These are phyloP conservation scores for Trypanosoma conorhini DNA, from an alignment of 208 protist genomes.

Conservation along the genomic window DNA sequence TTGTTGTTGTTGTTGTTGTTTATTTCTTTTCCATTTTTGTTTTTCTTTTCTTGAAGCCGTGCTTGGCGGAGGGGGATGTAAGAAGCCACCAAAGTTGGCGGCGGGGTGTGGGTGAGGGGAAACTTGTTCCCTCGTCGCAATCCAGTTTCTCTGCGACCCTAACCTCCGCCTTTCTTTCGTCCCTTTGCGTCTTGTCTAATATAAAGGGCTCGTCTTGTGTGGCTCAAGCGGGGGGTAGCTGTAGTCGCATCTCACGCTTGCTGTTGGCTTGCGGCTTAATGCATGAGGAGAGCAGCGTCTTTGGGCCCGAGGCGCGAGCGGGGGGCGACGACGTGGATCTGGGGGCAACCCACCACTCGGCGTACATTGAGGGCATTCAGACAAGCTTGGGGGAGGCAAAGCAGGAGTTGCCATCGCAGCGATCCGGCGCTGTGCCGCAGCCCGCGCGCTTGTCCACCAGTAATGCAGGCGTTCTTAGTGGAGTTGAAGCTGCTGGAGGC, in stretches of 20 bases:
- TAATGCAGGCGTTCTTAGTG: neutral
- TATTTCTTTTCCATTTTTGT: neutral
- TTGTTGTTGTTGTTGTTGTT: neutral
- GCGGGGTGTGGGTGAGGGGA: neutral
- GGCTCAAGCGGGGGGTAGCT: conserved; percentile 1
- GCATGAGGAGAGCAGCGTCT: conserved; percentile 27
- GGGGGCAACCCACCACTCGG: conserved; percentile 21
- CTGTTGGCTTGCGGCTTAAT: conserved; percentile 7
- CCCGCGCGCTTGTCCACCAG: neutral
- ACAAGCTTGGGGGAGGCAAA: conserved; percentile 7
- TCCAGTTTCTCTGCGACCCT: too few species aligned
- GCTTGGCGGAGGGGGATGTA: neutral
- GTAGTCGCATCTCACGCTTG: neutral
- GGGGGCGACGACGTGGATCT: conserved; percentile 19
- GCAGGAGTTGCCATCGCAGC: conserved; percentile 25
- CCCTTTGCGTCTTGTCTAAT: conserved; percentile 4
- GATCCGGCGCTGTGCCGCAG: conserved; percentile 26
- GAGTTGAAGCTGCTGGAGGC: neutral
- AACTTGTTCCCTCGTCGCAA: too few species aligned
- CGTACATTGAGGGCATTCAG: neutral
- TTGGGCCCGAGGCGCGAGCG: conserved; percentile 16
- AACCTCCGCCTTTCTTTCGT: conserved; percentile 4
- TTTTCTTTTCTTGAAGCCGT: conserved; percentile 6
- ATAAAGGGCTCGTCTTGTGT: neutral
- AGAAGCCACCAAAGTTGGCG: neutral